Evolutionary conservation across 768 basidiomycete genomes (phyloP).

Genomic region (Tulasnella sp.): DNA sequence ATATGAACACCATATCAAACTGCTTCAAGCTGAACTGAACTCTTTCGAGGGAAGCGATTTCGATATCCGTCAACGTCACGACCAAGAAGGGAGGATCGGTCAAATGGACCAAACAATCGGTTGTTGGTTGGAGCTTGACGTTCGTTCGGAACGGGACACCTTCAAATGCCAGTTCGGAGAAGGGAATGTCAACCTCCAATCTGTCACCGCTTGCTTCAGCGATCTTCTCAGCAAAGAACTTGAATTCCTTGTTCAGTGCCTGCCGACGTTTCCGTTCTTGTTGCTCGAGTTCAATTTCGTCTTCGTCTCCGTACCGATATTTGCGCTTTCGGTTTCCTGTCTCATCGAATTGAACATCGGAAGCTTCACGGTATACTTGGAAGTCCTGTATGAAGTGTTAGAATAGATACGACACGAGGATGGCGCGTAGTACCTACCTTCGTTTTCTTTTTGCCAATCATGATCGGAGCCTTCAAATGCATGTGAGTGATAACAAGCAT

Average conservation of each 20-base stretch:
- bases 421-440: conserved; percentile 44
- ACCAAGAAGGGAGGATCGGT: conserved; percentile 94
- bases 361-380: conserved; percentile 96
- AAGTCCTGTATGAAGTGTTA: conserved; percentile 49
- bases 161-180: conserved; percentile 91
- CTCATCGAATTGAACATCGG: conserved; percentile 95
- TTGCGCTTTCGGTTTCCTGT: conserved; percentile 98
- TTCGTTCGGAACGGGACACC: conserved; percentile 95
- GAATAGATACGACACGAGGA: conserved; percentile 1
- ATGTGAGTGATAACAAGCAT: conserved; percentile 87
- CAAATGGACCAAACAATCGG: conserved; percentile 90
- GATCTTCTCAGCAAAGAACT: conserved; percentile 82
- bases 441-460: conserved; percentile 98
- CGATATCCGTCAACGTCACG: conserved; percentile 86
- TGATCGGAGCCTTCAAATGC: conserved; percentile 88
- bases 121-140: conserved; percentile 88
- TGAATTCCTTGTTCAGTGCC: conserved; percentile 87
- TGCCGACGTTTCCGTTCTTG: conserved; percentile 85
- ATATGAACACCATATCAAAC: conserved; percentile 93
- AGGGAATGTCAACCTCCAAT: conserved; percentile 89
- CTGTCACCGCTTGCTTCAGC: conserved; percentile 80
- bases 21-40: conserved; percentile 94
- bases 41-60: conserved; percentile 91
- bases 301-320: conserved; percentile 94
- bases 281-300: conserved; percentile 98